phyloP scores from a whole-genome alignment of 176 grass and related monocot genomes.

The Bromus sterilis region DNA sequence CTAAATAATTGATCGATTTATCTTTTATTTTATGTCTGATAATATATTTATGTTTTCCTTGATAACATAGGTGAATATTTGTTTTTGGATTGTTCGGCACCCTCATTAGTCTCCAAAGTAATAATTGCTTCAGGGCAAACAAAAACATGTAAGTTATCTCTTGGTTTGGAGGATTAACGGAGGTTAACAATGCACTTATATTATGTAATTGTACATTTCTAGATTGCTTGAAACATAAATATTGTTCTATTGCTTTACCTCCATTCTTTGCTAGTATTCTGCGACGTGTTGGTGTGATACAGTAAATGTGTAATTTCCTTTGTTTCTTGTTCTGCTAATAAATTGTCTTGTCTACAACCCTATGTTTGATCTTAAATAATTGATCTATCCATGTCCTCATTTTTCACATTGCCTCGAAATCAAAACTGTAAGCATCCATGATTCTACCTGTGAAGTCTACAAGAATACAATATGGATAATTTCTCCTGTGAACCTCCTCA shows the following conservation, averaged over 20 bases:
- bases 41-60: conserved; percentile 21
- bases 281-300: not conserved
- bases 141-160: conserved; percentile 77
- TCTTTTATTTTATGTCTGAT: conserved; percentile 9
- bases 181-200: not conserved
- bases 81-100: conserved; percentile 62
- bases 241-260: not conserved
- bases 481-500: not conserved
- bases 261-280: not conserved
- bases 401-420: not conserved
- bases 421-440: not conserved
- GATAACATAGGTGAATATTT: conserved; percentile 59
- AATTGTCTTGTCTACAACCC: not conserved
- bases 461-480: not conserved
- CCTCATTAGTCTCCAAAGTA: conserved; percentile 74
- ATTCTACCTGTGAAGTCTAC: not conserved
- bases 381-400: not conserved
- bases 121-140: conserved; percentile 57
- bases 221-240: not conserved
- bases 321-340: not conserved
- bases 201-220: not conserved
- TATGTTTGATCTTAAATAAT: not conserved
- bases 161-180: not conserved
- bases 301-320: not conserved
- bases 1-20: not conserved